Conservation (phyloP, 2,329 filamentous ascomycete species). For the Oidium heveae region DNA sequence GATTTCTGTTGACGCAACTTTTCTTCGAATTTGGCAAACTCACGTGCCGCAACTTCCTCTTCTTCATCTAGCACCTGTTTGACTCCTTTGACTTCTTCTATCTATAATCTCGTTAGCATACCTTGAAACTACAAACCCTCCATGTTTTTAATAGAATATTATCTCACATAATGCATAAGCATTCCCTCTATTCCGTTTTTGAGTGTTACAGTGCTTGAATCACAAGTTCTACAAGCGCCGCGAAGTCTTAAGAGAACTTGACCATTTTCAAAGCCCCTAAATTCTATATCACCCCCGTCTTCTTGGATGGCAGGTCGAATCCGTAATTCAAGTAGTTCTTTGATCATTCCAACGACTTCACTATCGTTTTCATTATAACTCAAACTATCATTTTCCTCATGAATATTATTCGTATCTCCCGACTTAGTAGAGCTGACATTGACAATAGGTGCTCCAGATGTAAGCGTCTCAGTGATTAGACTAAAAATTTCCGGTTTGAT, state of each 20-base stretch:
- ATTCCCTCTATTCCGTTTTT: conserved; percentile 98
- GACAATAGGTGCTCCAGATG: conserved; percentile 59
- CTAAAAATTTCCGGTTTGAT: conserved; percentile 90
- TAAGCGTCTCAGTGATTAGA: conserved; percentile 80
- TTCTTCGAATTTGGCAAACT: conserved; percentile 91
- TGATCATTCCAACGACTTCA: conserved; percentile 95
- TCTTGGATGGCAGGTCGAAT: conserved; percentile 93
- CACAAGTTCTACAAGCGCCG: conserved; percentile 84
- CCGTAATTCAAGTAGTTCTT: conserved; percentile 83
- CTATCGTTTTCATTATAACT: conserved; percentile 74
- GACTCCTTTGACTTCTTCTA: conserved; percentile 86
- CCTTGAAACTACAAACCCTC: conserved; percentile 2
- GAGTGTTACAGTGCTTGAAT: conserved; percentile 85
- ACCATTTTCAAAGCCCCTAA: conserved; percentile 67
- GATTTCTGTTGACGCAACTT: conserved; percentile 35
- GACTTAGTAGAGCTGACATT: conserved; percentile 38
- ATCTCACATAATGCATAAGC: conserved; percentile 85
- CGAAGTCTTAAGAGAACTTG: conserved; percentile 68
- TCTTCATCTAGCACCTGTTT: conserved; percentile 77
- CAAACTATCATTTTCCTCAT: conserved; percentile 38
- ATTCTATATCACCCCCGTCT: conserved; percentile 93
- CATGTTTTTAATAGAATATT: not conserved
- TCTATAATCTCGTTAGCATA: conserved; percentile 24
- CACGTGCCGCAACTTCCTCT: conserved; percentile 62
- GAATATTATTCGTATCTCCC: conserved; percentile 23